Conservation (phyloP, 2,329 filamentous ascomycete genomes). For the Samsoniella hepiali region DNA sequence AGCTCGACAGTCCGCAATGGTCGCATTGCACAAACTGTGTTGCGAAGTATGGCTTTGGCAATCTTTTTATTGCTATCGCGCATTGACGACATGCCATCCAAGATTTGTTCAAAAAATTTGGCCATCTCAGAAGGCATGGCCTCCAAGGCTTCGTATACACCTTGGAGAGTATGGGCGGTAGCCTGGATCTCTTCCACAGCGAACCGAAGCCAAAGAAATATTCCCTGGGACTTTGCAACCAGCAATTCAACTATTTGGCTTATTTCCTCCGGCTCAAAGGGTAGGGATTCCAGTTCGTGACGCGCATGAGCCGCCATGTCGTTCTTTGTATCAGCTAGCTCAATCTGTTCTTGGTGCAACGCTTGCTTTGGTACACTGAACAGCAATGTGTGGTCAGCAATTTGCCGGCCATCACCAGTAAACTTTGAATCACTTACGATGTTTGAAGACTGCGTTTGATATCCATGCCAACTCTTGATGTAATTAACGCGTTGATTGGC, state of each 20-base stretch:
- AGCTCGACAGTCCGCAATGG: neutral
- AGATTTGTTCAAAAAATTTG: neutral
- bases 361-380: neutral
- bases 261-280: neutral
- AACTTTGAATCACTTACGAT: slow-evolving; percentile 3
- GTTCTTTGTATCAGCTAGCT: neutral
- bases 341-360: neutral
- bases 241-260: neutral
- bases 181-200: slow-evolving; percentile 1
- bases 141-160: neutral
- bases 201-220: slow-evolving; percentile 3
- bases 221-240: neutral
- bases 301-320: neutral
- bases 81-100: neutral
- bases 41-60: neutral
- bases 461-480: neutral
- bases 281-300: neutral
- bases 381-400: neutral
- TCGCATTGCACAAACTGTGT: neutral
- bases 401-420: too few species aligned
- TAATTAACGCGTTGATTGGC: neutral
- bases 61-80: neutral
- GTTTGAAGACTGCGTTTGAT: neutral
- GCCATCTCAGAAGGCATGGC: neutral
- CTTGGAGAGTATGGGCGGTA: neutral